These are phyloP conservation scores for Ceratocystiopsis brevicomis DNA, from an alignment of 2,329 filamentous ascomycete genomes.

Conservation along the genomic window DNA sequence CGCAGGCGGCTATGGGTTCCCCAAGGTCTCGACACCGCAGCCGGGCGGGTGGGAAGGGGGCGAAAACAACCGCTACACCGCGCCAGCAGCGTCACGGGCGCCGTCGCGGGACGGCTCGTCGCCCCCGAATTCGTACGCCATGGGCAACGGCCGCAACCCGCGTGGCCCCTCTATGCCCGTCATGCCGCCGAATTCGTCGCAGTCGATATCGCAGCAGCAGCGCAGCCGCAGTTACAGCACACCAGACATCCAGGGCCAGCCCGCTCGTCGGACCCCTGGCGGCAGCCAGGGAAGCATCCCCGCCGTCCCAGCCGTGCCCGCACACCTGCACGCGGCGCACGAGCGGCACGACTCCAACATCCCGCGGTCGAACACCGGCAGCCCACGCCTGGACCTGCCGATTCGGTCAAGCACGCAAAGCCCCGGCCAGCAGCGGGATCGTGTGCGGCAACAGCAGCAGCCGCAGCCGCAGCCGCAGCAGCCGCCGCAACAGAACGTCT, in stretches of 20 bases:
- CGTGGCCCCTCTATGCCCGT: conserved; percentile 66
- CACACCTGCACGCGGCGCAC: conserved; percentile 43
- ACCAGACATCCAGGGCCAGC: conserved; percentile 68
- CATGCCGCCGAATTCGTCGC: conserved; percentile 31
- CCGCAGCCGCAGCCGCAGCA: conserved; percentile 14
- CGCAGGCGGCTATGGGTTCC: conserved; percentile 41
- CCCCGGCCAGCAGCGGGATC: conserved; percentile 46
- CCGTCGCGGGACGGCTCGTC: conserved; percentile 60
- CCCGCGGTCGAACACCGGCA: conserved; percentile 65
- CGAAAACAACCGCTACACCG: conserved; percentile 66
- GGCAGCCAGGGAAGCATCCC: conserved; percentile 38
- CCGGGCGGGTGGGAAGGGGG: conserved; percentile 36
- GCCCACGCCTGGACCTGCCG: conserved; percentile 50
- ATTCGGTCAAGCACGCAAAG: conserved; percentile 53
- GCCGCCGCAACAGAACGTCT: conserved; percentile 21
- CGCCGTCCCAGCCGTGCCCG: conserved; percentile 56
- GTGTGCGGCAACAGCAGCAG: conserved; percentile 23
- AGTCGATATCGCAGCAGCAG: conserved; percentile 43
- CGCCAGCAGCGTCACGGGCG: conserved; percentile 65
- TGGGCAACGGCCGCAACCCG: conserved; percentile 37
- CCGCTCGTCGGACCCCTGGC: conserved; percentile 36
- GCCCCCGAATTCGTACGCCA: conserved; percentile 40
- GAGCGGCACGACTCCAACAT: conserved; percentile 36
- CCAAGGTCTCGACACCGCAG: conserved; percentile 52
- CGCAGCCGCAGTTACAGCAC: conserved; percentile 84